These are phyloP conservation scores for Monascus purpureus DNA, from an alignment of 495 filamentous ascomycete species.

Conservation along the genomic window DNA sequence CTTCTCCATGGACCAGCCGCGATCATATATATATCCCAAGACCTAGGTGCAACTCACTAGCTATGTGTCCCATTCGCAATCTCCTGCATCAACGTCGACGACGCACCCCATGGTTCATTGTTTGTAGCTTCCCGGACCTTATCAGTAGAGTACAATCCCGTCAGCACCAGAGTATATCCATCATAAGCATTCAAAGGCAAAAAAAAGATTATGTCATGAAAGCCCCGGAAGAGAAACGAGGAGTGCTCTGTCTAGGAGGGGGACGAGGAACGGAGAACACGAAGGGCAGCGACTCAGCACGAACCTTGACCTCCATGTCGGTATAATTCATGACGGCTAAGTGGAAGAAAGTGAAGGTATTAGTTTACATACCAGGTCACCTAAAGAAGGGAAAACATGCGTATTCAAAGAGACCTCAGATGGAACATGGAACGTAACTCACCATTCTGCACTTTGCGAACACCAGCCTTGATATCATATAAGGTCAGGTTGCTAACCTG, in stretches of 20 bases:
- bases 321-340: slow-evolving; percentile 98
- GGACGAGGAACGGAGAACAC: no score
- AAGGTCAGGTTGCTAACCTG: slow-evolving; percentile 87
- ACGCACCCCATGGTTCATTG: slow-evolving; percentile 94
- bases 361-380: slow-evolving; percentile 1
- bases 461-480: slow-evolving; percentile 94
- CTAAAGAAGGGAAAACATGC: slow-evolving; percentile 1
- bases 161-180: no score
- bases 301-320: slow-evolving; percentile 97
- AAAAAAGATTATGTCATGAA: no score
- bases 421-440: no score
- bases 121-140: slow-evolving; percentile 94
- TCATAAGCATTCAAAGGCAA: no score
- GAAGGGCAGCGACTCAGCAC: no score
- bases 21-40: background rate
- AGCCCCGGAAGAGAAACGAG: no score
- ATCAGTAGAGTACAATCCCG: background rate
- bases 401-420: no score
- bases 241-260: no score
- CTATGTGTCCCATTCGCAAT: slow-evolving; percentile 96
- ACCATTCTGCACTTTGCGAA: slow-evolving; percentile 99
- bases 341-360: slow-evolving; percentile 8
- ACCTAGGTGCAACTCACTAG: slow-evolving; percentile 52
- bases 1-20: background rate
- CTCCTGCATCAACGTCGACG: slow-evolving; percentile 85